Percentiles rank a stretch among this genome's conserved stretches.
Conservation (phyloP, 1,139 yeast species). For the Blastobotrys elegans region DNA sequence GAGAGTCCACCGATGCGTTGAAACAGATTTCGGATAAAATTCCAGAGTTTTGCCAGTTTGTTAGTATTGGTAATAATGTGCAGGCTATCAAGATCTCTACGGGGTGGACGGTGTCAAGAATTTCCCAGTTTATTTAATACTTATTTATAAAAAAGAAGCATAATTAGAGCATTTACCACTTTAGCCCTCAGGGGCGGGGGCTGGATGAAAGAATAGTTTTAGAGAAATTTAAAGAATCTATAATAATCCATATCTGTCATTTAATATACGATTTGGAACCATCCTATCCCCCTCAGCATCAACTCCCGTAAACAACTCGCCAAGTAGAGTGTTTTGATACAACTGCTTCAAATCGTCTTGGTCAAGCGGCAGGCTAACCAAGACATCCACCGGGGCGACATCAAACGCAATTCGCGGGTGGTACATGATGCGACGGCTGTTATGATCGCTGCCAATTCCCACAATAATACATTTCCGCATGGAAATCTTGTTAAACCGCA, state of each 20-base stretch:
- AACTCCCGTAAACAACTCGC: neutral
- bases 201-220: too few species aligned
- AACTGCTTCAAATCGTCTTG: neutral
- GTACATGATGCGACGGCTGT: neutral
- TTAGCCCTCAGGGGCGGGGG: too few species aligned
- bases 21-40: constrained; percentile 3
- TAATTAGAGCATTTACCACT: too few species aligned
- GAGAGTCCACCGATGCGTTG: constrained; percentile 11
- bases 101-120: constrained; percentile 10
- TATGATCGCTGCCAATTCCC: neutral
- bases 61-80: constrained; percentile 9
- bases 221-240: neutral
- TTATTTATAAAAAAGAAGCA: neutral
- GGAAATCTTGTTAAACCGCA: neutral
- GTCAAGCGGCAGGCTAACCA: neutral
- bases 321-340: neutral
- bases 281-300: neutral
- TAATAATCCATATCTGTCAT: neutral
- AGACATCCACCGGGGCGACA: neutral
- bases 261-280: neutral
- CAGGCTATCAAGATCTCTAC: constrained; percentile 12
- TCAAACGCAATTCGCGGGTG: neutral
- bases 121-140: neutral
- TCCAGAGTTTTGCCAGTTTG: constrained; percentile 15
- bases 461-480: neutral